Evolutionary conservation across 768 basidiomycete species (phyloP).

Genomic region (Agaricus blazei): DNA sequence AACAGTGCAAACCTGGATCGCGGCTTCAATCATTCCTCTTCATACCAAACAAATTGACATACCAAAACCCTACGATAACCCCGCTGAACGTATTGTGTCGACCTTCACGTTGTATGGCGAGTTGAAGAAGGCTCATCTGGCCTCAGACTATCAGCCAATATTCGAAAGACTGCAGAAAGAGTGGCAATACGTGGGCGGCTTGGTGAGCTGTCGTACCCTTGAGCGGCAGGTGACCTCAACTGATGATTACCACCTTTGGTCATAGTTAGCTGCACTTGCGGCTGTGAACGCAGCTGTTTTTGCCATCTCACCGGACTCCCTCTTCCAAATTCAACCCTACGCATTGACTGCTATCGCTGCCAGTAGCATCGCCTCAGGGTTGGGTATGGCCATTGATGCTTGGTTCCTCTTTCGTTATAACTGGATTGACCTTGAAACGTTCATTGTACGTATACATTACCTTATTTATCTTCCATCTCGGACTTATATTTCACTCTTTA

Average conservation of each 20-base stretch:
- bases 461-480: neutral
- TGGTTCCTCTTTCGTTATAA: slow-evolving; percentile 66
- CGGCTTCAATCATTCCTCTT: slow-evolving; percentile 28
- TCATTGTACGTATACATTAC: slow-evolving; percentile 36
- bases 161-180: slow-evolving; percentile 47
- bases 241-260: neutral
- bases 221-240: neutral
- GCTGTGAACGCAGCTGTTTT: slow-evolving; percentile 59
- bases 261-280: slow-evolving; percentile 54
- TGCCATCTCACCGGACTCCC: slow-evolving; percentile 47
- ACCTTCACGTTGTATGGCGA: slow-evolving; percentile 54
- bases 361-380: slow-evolving; percentile 54
- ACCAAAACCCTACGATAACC: slow-evolving; percentile 8
- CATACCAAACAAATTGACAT: slow-evolving; percentile 12
- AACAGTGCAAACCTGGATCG: slow-evolving; percentile 22
- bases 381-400: slow-evolving; percentile 58
- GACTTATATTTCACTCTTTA: neutral
- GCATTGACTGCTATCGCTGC: slow-evolving; percentile 50
- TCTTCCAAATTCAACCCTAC: slow-evolving; percentile 44
- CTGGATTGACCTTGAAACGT: slow-evolving; percentile 45
- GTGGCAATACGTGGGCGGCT: slow-evolving; percentile 63
- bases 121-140: slow-evolving; percentile 38
- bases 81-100: slow-evolving; percentile 35
- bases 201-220: slow-evolving; percentile 34
- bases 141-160: slow-evolving; percentile 48